Evolutionary conservation across 768 basidiomycete genomes (phyloP), one percentile per base, ranked within the genome.

Genomic region (Mycena galopus): DNA sequence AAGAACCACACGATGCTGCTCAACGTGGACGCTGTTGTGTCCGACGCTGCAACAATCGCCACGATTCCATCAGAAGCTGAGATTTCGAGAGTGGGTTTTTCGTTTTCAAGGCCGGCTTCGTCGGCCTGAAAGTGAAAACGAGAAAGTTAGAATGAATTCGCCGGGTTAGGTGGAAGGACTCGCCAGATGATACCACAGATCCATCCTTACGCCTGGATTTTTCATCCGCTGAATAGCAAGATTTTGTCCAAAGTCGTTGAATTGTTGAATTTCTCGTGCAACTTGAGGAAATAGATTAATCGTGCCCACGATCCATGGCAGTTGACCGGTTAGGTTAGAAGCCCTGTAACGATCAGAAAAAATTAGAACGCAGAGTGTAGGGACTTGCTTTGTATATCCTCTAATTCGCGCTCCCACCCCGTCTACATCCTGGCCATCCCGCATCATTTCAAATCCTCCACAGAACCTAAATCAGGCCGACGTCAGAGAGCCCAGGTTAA

Each of bases 321-420:
- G 81, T 80, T 79, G 86, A 78, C 72, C 87, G 77, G 21, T 10
- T 0, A 88, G 77, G 11, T 84, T 80, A 56, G 81, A 78, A 56
- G 85, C 87, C 58, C 16, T 56, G 23, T 30, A n/a, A n/a, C n/a
- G n/a, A n/a, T n/a, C n/a, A n/a, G n/a, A n/a, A n/a, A n/a, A n/a
- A n/a, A n/a, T n/a, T n/a, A n/a, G n/a, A n/a, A n/a, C n/a, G n/a
- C n/a, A n/a, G 1, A 21, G n/a, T 9, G 21, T 42, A n/a, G 9
- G 11, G 17, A 51, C 84, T 69, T 76, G 89, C 89, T 77, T 79
- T 69, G 87, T 77, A 23, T 83, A 84, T 21, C 79, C 80, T 74
- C 86, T 83, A 11, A 89, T 76, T 23, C 85, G 76, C 29, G 83
- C 79, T 84, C 86, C 87, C 3, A 87, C 77, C 10, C 84, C 81